Conservation (phyloP, 2,329 filamentous ascomycete genomes). For the Cytospora mali region DNA sequence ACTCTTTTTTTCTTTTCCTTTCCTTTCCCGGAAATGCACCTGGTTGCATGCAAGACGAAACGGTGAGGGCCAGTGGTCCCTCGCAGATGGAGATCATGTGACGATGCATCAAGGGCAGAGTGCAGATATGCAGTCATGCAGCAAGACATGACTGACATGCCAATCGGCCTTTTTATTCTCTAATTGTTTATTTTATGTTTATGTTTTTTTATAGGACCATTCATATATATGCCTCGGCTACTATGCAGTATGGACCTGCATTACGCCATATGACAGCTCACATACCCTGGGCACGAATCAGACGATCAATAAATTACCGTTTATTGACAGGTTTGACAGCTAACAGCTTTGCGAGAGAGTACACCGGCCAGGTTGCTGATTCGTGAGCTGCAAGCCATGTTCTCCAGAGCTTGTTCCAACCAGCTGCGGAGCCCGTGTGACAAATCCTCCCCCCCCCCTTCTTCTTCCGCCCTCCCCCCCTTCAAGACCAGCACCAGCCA, state of each 20-base stretch:
- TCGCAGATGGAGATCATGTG: conserved; percentile 19
- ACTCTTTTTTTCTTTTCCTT: too few relatives aligned
- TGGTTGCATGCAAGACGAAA: not conserved
- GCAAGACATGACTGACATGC: too few relatives aligned
- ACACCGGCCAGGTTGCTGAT: conserved; percentile 10
- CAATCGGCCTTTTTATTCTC: conserved; percentile 1
- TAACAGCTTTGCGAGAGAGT: not conserved
- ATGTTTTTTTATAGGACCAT: not conserved
- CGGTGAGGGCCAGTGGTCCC: not conserved
- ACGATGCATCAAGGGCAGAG: conserved; percentile 13
- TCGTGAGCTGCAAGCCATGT: conserved; percentile 4
- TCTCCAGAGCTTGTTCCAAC: not conserved
- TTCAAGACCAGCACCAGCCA: conserved; percentile 9
- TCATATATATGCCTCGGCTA: conserved; percentile 1
- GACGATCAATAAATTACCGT: conserved; percentile 21
- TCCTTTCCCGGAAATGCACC: not conserved
- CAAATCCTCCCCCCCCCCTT: too few relatives aligned
- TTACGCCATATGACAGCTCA: conserved; percentile 27
- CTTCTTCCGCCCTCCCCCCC: too few relatives aligned
- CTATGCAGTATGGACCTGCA: conserved; percentile 16
- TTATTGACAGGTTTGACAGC: conserved; percentile 28
- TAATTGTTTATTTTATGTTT: not conserved
- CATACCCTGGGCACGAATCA: conserved; percentile 11
- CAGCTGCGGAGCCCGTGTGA: conserved; percentile 9
- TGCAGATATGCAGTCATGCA: conserved; percentile 3